Evolutionary conservation across 306 rosid genomes (phyloP).

Genomic region (Betula pendula): DNA sequence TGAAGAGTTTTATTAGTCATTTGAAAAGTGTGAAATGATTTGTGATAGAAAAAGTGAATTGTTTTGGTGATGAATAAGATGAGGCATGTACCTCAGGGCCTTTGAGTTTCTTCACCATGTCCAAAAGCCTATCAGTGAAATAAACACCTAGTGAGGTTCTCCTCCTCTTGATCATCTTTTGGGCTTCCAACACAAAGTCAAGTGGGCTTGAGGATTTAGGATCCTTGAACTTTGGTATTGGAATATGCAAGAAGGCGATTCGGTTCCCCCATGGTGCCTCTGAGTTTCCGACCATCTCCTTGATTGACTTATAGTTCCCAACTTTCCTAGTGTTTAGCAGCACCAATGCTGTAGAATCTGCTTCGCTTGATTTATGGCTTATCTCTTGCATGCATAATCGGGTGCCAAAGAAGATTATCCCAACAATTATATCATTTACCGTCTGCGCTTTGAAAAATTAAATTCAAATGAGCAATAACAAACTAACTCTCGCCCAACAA

Average conservation of each 20-base stretch:
- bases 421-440: constrained; percentile 50
- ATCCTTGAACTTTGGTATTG: constrained; percentile 44
- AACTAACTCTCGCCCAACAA: too few species aligned
- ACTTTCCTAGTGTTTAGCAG: constrained; percentile 56
- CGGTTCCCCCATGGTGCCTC: constrained; percentile 59
- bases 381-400: constrained; percentile 55
- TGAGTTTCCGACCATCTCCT: constrained; percentile 48
- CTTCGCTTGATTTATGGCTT: constrained; percentile 33
- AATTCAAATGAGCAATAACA: neutral
- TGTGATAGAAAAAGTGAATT: neutral
- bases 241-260: constrained; percentile 44
- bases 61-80: neutral
- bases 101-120: constrained; percentile 43
- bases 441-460: constrained; percentile 35
- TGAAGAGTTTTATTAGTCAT: too few species aligned
- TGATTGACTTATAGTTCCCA: constrained; percentile 45
- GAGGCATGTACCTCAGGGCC: constrained; percentile 49
- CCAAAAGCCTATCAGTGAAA: constrained; percentile 39
- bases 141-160: constrained; percentile 43
- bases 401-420: constrained; percentile 46
- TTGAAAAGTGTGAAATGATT: too few species aligned
- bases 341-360: constrained; percentile 50
- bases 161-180: constrained; percentile 44
- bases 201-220: constrained; percentile 39
- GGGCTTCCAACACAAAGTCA: constrained; percentile 45